These are phyloP conservation scores for Pythium utonaiense DNA, from an alignment of 352 stramenopile genomes.

Conservation along the genomic window DNA sequence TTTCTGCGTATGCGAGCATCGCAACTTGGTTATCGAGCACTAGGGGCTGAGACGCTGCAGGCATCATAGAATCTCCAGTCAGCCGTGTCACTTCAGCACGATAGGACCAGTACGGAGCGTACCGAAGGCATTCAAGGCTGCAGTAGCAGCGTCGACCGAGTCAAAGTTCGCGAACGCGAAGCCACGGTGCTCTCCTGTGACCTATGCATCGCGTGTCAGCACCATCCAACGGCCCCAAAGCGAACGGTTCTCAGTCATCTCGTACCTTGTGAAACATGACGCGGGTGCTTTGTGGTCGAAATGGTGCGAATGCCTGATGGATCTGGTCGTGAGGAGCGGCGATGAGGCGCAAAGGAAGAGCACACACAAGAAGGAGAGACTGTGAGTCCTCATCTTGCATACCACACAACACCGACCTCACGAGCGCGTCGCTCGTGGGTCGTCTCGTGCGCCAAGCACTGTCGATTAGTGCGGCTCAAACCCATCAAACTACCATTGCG, in stretches of 20 bases:
- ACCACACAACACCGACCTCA: background rate
- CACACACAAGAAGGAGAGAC: conserved; percentile 23
- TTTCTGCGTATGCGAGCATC: conserved; percentile 16
- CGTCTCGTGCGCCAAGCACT: background rate
- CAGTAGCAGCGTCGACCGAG: conserved; percentile 43
- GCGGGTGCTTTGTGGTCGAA: conserved; percentile 41
- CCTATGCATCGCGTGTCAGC: conserved; percentile 17
- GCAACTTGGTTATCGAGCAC: conserved; percentile 44
- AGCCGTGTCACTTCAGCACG: background rate
- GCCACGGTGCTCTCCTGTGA: conserved; percentile 59
- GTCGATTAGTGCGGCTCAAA: conserved; percentile 1
- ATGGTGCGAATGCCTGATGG: conserved; percentile 40
- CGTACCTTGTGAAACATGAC: conserved; percentile 71
- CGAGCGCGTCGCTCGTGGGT: background rate
- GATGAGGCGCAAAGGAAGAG: background rate
- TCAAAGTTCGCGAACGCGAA: conserved; percentile 83
- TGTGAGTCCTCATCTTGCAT: conserved; percentile 24
- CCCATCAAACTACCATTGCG: conserved; percentile 53
- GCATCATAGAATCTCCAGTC: background rate
- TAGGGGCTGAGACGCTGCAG: conserved; percentile 47
- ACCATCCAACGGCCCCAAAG: background rate
- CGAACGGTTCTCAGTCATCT: background rate
- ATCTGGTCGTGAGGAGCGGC: conserved; percentile 38
- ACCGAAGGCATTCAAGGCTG: conserved; percentile 64
- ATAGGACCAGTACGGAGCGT: background rate